These are phyloP conservation scores for Mangifera indica DNA, from an alignment of 345 rosid species.

Conservation along the genomic window DNA sequence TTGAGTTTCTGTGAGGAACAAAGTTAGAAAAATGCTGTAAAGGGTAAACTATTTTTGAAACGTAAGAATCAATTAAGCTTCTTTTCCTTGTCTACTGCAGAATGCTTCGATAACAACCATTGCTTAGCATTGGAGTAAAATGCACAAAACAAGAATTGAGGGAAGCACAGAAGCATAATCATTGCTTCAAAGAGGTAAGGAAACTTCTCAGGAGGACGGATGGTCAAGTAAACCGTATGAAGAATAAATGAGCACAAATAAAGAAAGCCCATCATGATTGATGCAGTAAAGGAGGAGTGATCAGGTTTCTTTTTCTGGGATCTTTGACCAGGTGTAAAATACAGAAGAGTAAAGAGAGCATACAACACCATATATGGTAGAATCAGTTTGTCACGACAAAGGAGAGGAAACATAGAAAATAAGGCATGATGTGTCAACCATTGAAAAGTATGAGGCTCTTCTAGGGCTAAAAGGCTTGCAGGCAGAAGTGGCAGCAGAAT, in stretches of 20 bases:
- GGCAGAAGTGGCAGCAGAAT: constrained; percentile 88
- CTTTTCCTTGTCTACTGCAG: constrained; percentile 36
- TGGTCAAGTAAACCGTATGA: constrained; percentile 60
- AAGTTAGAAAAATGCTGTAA: background rate
- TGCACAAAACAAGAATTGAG: constrained; percentile 44
- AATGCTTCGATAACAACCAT: constrained; percentile 45
- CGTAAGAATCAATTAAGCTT: constrained; percentile 38
- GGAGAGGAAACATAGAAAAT: constrained; percentile 94
- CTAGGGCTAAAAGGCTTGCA: constrained; percentile 69
- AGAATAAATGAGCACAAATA: constrained; percentile 52
- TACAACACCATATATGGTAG: constrained; percentile 56
- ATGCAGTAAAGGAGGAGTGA: constrained; percentile 22
- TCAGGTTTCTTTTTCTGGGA: constrained; percentile 16
- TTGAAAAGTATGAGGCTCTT: constrained; percentile 48
- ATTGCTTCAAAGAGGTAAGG: constrained; percentile 73
- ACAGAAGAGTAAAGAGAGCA: constrained; percentile 52
- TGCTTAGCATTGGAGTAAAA: constrained; percentile 55
- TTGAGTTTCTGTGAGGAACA: background rate
- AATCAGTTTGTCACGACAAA: constrained; percentile 69
- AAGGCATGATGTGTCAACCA: constrained; percentile 63
- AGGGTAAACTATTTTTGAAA: constrained; percentile 6
- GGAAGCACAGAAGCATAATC: constrained; percentile 72
- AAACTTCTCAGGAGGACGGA: constrained; percentile 53
- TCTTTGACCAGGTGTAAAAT: constrained; percentile 40
- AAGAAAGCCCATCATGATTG: constrained; percentile 27